These are phyloP conservation scores for Cyclocybe cylindracea DNA, from an alignment of 768 basidiomycete genomes.

Conservation along the genomic window DNA sequence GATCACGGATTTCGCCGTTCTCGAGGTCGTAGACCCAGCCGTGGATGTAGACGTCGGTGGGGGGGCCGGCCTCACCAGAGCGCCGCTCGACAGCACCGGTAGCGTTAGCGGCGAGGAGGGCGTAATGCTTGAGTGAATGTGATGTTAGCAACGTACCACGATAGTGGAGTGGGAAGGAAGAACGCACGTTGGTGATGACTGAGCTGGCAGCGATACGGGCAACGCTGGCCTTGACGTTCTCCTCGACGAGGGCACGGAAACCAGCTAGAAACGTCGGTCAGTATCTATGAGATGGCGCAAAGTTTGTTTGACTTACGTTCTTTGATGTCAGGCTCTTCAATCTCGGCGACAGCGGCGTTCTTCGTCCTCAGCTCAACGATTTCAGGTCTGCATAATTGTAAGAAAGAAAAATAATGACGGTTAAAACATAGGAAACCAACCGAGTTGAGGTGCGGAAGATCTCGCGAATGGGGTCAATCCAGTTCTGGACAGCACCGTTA, in stretches of 20 bases:
- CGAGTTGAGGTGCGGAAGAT: constrained; percentile 35
- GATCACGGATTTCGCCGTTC: constrained; percentile 48
- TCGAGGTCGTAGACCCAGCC: constrained; percentile 65
- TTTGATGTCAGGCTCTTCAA: constrained; percentile 27
- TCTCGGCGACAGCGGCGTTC: constrained; percentile 12
- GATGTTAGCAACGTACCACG: not conserved
- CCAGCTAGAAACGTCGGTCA: constrained; percentile 25
- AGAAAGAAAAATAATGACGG: not conserved
- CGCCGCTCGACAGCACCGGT: not conserved
- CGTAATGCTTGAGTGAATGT: constrained; percentile 19
- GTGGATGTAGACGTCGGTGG: constrained; percentile 41
- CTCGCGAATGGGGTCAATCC: constrained; percentile 41
- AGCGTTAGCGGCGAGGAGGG: constrained; percentile 10
- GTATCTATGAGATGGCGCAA: not conserved
- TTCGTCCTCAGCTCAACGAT: constrained; percentile 34
- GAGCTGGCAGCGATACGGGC: constrained; percentile 25
- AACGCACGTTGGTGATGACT: constrained; percentile 28
- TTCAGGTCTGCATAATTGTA: constrained; percentile 24
- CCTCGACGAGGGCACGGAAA: constrained; percentile 45
- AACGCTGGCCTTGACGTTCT: constrained; percentile 38
- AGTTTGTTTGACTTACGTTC: constrained; percentile 25
- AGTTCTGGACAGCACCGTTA: constrained; percentile 36
- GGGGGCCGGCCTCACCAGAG: constrained; percentile 15
- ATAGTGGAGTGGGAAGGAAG: not conserved
- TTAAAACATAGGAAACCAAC: constrained; percentile 16